Percentiles rank a stretch among this genome's conserved stretches.
Conservation (phyloP, 2,329 filamentous ascomycete species). For the Arthrinium phaeospermum region DNA sequence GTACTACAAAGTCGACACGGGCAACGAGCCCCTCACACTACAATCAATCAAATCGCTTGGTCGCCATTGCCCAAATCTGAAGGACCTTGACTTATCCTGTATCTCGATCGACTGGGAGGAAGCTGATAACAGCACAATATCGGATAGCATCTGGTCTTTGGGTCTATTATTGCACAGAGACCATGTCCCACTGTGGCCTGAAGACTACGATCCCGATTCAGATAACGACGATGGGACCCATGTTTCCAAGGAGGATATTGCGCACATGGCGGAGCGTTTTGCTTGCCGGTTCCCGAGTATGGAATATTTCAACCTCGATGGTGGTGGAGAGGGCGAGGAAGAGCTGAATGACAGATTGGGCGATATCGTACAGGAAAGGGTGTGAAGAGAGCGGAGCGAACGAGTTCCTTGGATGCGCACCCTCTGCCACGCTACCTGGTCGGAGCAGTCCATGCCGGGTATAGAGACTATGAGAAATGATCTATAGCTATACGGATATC, state of each 20-base stretch:
- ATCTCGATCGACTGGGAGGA: conserved; percentile 9
- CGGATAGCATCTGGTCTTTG: background rate
- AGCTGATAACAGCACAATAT: background rate
- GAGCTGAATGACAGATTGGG: background rate
- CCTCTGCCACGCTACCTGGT: no score
- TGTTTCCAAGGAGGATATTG: background rate
- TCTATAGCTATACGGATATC: no score
- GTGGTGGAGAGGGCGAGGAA: conserved; percentile 2
- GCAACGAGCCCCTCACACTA: background rate
- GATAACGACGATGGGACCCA: background rate
- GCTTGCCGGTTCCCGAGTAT: background rate
- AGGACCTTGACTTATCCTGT: background rate
- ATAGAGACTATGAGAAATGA: no score
- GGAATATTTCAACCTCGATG: background rate
- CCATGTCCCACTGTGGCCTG: background rate
- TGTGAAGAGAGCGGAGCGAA: background rate
- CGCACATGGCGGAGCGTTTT: background rate
- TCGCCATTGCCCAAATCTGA: background rate
- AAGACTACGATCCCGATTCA: background rate
- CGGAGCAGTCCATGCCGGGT: no score
- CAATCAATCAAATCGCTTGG: conserved; percentile 16
- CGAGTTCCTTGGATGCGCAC: no score
- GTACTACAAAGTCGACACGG: background rate
- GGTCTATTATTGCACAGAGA: background rate
- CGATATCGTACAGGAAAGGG: conserved; percentile 4